These are phyloP conservation scores for Skeletonema tropicum DNA, from an alignment of 108 stramenopile species.

Conservation along the genomic window DNA sequence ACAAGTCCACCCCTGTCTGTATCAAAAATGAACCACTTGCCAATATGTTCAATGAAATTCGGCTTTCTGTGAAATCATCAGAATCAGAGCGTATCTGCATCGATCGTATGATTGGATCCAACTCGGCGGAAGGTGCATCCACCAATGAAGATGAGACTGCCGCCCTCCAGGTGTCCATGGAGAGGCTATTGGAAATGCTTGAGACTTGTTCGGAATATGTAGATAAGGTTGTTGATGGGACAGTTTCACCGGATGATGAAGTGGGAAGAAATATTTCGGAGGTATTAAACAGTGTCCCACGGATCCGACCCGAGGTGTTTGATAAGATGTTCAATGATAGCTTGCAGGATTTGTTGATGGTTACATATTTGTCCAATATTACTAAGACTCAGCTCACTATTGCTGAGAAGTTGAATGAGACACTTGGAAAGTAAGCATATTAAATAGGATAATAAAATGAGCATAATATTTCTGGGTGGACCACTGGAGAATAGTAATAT, in stretches of 20 bases:
- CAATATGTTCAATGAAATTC: slow-evolving; percentile 92
- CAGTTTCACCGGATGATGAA: slow-evolving; percentile 68
- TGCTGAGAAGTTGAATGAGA: slow-evolving; percentile 94
- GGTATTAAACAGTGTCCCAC: slow-evolving; percentile 84
- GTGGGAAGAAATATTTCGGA: slow-evolving; percentile 84
- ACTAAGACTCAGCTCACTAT: slow-evolving; percentile 93
- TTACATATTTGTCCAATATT: slow-evolving; percentile 92
- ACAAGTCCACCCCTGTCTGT: slow-evolving; percentile 71
- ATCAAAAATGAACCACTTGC: slow-evolving; percentile 86
- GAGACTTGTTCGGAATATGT: slow-evolving; percentile 85
- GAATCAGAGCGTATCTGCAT: slow-evolving; percentile 91
- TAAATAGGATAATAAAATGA: slow-evolving; percentile 1
- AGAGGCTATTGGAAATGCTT: slow-evolving; percentile 78
- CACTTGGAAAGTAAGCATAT: slow-evolving; percentile 57
- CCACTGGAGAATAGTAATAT: neutral
- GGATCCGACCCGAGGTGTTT: slow-evolving; percentile 90
- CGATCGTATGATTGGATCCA: slow-evolving; percentile 81
- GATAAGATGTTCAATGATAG: slow-evolving; percentile 90
- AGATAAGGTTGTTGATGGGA: slow-evolving; percentile 84
- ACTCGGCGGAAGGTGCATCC: slow-evolving; percentile 15
- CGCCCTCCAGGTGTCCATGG: slow-evolving; percentile 71
- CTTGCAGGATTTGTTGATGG: slow-evolving; percentile 97
- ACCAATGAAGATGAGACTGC: slow-evolving; percentile 26
- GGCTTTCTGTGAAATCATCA: slow-evolving; percentile 65
- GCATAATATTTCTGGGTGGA: neutral